These are phyloP conservation scores for Macrocybe gigantea DNA, from an alignment of 768 basidiomycete genomes.

Conservation along the genomic window DNA sequence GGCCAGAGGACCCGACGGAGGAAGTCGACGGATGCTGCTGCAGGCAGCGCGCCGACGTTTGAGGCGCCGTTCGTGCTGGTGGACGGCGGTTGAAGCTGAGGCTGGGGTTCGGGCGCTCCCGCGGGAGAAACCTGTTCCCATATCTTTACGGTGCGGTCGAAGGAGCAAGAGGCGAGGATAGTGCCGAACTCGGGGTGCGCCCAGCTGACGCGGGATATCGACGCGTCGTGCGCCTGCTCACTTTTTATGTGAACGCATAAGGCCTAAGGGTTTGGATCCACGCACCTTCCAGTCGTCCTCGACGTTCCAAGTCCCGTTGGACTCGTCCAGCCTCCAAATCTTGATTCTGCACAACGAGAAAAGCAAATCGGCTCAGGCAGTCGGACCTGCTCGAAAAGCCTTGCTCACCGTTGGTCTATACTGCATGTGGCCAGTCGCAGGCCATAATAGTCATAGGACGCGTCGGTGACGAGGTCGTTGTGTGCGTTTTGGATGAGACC, in stretches of 20 bases:
- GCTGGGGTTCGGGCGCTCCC: conserved; percentile 15
- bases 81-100: conserved; percentile 17
- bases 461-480: conserved; percentile 77
- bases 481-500: conserved; percentile 76
- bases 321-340: conserved; percentile 76
- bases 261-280: not conserved
- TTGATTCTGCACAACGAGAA: conserved; percentile 55
- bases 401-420: conserved; percentile 68
- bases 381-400: conserved; percentile 1
- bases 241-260: not conserved
- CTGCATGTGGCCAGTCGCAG: conserved; percentile 74
- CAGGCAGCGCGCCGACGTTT: conserved; percentile 4
- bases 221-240: conserved; percentile 86
- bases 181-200: conserved; percentile 91
- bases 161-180: conserved; percentile 80
- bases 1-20: conserved; percentile 1
- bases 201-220: conserved; percentile 80
- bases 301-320: conserved; percentile 64
- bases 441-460: conserved; percentile 89
- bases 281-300: conserved; percentile 91
- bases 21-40: conserved; percentile 7
- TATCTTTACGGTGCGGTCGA: conserved; percentile 88
- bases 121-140: conserved; percentile 65
- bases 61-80: conserved; percentile 11
- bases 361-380: not conserved